Evolutionary conservation across 306 rosid genomes (phyloP).

Genomic region (Corylus americana): DNA sequence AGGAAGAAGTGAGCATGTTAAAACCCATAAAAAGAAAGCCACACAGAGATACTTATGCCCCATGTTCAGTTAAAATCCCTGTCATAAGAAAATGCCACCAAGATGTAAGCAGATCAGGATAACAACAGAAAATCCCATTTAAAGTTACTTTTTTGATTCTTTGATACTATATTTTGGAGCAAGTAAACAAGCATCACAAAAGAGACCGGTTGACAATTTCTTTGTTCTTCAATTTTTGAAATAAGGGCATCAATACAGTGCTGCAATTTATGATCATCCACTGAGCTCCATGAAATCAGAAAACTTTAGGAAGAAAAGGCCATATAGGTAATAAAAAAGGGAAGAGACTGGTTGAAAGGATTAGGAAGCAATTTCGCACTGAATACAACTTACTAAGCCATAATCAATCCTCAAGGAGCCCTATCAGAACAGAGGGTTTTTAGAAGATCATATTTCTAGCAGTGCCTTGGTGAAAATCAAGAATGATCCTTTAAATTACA

Average conservation of each 20-base stretch:
- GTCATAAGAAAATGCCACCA: slow-evolving; percentile 12
- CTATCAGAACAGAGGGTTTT: not conserved
- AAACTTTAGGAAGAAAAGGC: not conserved
- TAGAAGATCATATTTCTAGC: too few species aligned
- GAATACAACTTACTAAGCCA: not conserved
- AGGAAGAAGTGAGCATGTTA: slow-evolving; percentile 58
- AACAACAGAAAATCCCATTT: not conserved
- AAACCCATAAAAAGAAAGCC: slow-evolving; percentile 58
- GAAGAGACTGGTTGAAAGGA: not conserved
- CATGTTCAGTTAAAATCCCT: slow-evolving; percentile 48
- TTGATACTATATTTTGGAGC: not conserved
- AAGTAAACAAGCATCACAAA: not conserved
- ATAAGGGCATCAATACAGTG: too few species aligned
- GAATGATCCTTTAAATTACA: not conserved
- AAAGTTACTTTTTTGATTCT: not conserved
- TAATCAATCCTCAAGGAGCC: not conserved
- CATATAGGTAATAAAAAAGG: not conserved
- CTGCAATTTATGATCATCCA: not conserved
- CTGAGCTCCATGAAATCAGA: not conserved
- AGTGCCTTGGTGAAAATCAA: too few species aligned
- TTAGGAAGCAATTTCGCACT: too few species aligned
- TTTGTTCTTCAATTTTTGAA: too few species aligned
- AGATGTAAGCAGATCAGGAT: slow-evolving; percentile 19
- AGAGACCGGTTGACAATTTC: too few species aligned
- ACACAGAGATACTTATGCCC: slow-evolving; percentile 45